phyloP scores from a whole-genome alignment of 2,329 filamentous ascomycete species.

The Incumbomyces lentus region DNA sequence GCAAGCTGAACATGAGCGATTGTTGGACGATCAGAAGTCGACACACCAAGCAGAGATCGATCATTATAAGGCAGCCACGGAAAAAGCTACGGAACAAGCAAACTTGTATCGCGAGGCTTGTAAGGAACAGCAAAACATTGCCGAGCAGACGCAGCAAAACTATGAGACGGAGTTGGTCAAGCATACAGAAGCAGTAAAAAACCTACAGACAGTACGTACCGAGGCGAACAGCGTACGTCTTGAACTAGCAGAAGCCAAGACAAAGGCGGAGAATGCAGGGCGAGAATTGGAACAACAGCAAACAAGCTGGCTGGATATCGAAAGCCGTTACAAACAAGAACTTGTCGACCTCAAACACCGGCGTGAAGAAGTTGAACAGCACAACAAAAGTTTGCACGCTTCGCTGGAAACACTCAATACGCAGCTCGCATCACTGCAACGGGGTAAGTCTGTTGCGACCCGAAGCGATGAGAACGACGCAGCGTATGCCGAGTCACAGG shows the following conservation, averaged over 20 bases:
- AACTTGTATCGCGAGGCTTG: slow-evolving; percentile 84
- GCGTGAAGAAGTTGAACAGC: slow-evolving; percentile 72
- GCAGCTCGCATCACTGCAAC: slow-evolving; percentile 71
- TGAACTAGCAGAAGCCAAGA: slow-evolving; percentile 61
- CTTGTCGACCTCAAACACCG: slow-evolving; percentile 66
- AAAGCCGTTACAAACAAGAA: slow-evolving; percentile 72
- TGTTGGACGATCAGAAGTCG: slow-evolving; percentile 71
- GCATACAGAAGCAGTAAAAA: slow-evolving; percentile 88
- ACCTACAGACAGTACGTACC: slow-evolving; percentile 63
- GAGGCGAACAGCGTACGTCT: slow-evolving; percentile 77
- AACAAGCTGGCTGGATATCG: slow-evolving; percentile 76
- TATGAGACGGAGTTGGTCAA: slow-evolving; percentile 92
- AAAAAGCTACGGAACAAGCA: slow-evolving; percentile 66
- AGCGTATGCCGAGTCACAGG: slow-evolving; percentile 43
- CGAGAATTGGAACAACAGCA: slow-evolving; percentile 69
- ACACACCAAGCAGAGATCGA: slow-evolving; percentile 68
- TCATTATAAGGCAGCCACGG: slow-evolving; percentile 72
- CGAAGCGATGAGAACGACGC: slow-evolving; percentile 40
- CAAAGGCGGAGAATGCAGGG: slow-evolving; percentile 78
- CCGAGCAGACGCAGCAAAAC: slow-evolving; percentile 82
- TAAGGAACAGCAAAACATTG: slow-evolving; percentile 86
- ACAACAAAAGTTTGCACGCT: slow-evolving; percentile 82
- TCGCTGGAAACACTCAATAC: slow-evolving; percentile 74
- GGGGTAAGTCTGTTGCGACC: slow-evolving; percentile 52
- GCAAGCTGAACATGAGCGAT: slow-evolving; percentile 62